Evolutionary conservation across 106 monocot genomes (phyloP), one percentile per base, ranked within the genome.

Genomic region (Alisma plantagoaquatica): DNA sequence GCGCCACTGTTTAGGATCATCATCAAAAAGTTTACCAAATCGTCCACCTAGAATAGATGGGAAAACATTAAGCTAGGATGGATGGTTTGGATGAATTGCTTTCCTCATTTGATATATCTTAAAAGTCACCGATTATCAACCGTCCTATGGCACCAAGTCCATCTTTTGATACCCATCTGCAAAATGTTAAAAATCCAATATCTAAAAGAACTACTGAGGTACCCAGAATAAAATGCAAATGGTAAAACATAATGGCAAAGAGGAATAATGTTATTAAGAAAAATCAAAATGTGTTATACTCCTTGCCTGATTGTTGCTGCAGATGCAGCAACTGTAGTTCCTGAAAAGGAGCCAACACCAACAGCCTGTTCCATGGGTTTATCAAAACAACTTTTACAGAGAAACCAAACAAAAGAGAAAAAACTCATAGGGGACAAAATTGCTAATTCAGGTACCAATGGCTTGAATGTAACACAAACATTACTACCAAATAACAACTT

Each of bases 151-250:
- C 94, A 64, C 94, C 94, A 56, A 96, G 59, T 52, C 94, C 94
- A 78, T 88, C 94, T 67, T 96, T 96, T 51, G 78, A 84, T n/a
- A 96, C 88, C 94, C 94, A 96, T 78, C 94, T 88, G 72, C 29
- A 67, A 60, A 63, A 29, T 45, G 12, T 14, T 7, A 38, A 38
- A 14, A n/a, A n/a, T n/a, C n/a, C n/a, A n/a, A n/a, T n/a, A n/a
- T n/a, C n/a, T n/a, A n/a, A n/a, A n/a, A n/a, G n/a, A n/a, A n/a
- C n/a, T n/a, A n/a, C n/a, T n/a, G n/a, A n/a, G n/a, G n/a, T n/a
- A n/a, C n/a, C n/a, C n/a, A n/a, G n/a, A n/a, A n/a, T n/a, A n/a
- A n/a, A n/a, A n/a, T n/a, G n/a, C n/a, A n/a, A n/a, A n/a, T n/a
- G n/a, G n/a, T n/a, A n/a, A n/a, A n/a, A n/a, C n/a, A n/a, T n/a